Conservation (phyloP, 2,329 filamentous ascomycete species). For the Fusarium tjaetaba region DNA sequence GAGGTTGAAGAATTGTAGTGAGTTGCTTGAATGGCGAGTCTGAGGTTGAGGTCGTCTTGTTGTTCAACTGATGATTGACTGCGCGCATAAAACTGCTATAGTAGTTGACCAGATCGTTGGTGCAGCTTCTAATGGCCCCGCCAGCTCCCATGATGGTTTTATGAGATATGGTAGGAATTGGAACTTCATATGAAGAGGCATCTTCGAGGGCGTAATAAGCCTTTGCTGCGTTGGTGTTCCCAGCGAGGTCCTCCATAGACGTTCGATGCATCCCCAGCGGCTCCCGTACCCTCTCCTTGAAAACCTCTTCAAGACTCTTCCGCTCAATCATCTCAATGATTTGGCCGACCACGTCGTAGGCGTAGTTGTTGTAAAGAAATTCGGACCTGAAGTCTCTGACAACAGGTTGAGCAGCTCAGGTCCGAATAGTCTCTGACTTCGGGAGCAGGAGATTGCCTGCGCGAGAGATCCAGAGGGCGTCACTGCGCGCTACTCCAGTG, state of each 20-base stretch:
- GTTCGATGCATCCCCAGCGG: neutral
- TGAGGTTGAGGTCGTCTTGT: neutral
- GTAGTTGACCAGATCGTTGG: neutral
- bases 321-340: neutral
- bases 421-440: neutral
- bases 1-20: neutral
- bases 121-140: neutral
- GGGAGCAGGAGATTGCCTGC: neutral
- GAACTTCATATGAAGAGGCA: neutral
- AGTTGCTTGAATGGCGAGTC: neutral
- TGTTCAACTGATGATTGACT: neutral
- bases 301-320: neutral
- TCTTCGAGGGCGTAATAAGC: neutral
- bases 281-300: neutral
- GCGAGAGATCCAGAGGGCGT: neutral
- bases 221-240: neutral
- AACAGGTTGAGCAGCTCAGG: neutral
- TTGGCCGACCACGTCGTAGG: neutral
- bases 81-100: neutral
- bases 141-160: neutral
- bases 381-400: neutral
- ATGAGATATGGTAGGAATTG: rapidly evolving
- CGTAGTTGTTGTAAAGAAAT: neutral
- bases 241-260: neutral
- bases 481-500: neutral